Evolutionary conservation across 1,284 basidiomycete genomes (phyloP).

Genomic region (Irpex sp.): DNA sequence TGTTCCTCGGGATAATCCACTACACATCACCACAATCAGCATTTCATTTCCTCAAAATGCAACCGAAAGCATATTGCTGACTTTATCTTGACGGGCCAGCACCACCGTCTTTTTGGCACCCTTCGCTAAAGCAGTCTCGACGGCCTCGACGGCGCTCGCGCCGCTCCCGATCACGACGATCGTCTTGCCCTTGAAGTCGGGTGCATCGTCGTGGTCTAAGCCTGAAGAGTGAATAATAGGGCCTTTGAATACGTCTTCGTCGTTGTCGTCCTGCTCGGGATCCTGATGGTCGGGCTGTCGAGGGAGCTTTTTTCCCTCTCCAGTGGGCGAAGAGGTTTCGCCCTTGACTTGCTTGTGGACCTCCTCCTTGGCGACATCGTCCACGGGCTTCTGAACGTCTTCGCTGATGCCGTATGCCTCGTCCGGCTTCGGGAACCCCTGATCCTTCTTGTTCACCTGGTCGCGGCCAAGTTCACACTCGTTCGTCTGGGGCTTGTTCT

Average conservation of each 20-base stretch:
- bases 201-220: constrained; percentile 38
- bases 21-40: constrained; percentile 17
- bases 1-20: constrained; percentile 57
- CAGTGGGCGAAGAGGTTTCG: not conserved
- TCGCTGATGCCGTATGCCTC: constrained; percentile 9
- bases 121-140: constrained; percentile 47
- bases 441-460: constrained; percentile 14
- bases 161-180: constrained; percentile 55
- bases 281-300: not conserved
- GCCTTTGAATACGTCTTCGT: constrained; percentile 33
- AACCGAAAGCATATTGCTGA: constrained; percentile 5
- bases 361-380: not conserved
- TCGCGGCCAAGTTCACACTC: constrained; percentile 10
- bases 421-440: constrained; percentile 15
- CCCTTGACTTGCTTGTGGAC: not conserved
- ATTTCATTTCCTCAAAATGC: not conserved
- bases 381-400: constrained; percentile 8
- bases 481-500: constrained; percentile 4
- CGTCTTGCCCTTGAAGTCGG: constrained; percentile 41
- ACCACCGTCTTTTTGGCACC: constrained; percentile 44
- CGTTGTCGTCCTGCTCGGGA: constrained; percentile 12
- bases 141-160: constrained; percentile 59
- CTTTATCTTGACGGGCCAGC: constrained; percentile 40
- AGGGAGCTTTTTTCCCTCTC: too few species aligned
- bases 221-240: constrained; percentile 54